These are phyloP conservation scores for Pseudotsuga menziesii DNA, from an alignment of 75 land plant species.

Conservation along the genomic window DNA sequence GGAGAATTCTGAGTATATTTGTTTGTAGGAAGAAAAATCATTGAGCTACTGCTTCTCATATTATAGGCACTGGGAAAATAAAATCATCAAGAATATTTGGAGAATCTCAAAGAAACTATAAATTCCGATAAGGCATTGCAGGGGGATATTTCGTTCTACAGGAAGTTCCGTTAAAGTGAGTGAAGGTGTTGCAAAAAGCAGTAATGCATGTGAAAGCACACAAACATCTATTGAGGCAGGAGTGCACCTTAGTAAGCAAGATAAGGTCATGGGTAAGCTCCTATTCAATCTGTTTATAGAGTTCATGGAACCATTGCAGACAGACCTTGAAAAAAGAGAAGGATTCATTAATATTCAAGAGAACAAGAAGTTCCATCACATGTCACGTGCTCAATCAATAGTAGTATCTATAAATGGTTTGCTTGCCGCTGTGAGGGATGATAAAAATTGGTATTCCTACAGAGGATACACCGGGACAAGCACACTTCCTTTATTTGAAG, in stretches of 20 bases:
- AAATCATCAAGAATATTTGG: neutral
- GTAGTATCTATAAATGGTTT: conserved; percentile 52
- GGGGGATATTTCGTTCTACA: neutral
- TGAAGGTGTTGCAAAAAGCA: neutral
- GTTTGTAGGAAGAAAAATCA: too few species aligned
- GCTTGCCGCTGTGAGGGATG: conserved; percentile 42
- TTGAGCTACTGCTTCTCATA: too few species aligned
- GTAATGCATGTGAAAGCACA: neutral
- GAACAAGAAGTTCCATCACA: conserved; percentile 17
- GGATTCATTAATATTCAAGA: too few species aligned
- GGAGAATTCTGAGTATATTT: too few species aligned
- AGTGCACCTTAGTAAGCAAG: neutral
- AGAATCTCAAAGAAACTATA: neutral
- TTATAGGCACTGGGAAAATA: too few species aligned
- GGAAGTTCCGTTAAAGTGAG: neutral
- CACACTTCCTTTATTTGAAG: conserved; percentile 55
- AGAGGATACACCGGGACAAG: conserved; percentile 54
- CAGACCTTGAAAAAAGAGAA: too few species aligned
- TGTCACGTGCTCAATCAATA: conserved; percentile 19
- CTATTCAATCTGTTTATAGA: conserved; percentile 50
- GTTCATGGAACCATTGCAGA: conserved; percentile 45
- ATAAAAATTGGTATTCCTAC: conserved; percentile 51
- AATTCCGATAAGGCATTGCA: neutral
- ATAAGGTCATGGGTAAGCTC: conserved; percentile 16
- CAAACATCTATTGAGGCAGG: neutral